A percentile compares a stretch with the other conserved stretches of the same genome.
These are phyloP conservation scores for Thelonectria blattea DNA, from an alignment of 2,329 filamentous ascomycete genomes.

Conservation along the genomic window DNA sequence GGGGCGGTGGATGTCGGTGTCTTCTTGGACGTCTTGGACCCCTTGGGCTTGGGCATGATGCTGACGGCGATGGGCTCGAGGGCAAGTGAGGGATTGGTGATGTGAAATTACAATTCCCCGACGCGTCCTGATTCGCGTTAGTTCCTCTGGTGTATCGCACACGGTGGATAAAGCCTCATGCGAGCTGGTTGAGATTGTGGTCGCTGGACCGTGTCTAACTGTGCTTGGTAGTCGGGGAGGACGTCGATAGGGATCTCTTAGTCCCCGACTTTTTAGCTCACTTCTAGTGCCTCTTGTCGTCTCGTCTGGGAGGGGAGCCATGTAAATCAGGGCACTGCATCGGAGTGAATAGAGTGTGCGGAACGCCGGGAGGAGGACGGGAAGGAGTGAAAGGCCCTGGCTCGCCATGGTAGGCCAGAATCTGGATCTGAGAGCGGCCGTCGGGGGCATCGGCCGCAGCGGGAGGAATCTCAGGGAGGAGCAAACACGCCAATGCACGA, in stretches of 20 bases:
- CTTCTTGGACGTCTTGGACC: slow-evolving; percentile 34
- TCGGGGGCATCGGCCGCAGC: neutral
- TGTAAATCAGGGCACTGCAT: neutral
- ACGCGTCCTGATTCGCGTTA: neutral
- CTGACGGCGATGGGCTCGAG: neutral
- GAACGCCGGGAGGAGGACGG: neutral
- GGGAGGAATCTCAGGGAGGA: neutral
- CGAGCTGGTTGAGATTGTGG: neutral
- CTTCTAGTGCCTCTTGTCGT: neutral
- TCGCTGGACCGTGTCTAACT: neutral
- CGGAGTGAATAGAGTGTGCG: neutral
- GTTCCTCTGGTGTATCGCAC: neutral
- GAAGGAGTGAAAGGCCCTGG: neutral
- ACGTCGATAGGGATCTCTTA: neutral
- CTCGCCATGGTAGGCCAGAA: neutral
- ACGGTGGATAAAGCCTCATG: neutral
- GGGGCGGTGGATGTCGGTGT: slow-evolving; percentile 23
- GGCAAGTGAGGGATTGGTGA: neutral
- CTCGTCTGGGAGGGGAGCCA: neutral
- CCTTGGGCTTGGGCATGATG: slow-evolving; percentile 45
- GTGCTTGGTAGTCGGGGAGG: neutral
- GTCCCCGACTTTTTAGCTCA: neutral
- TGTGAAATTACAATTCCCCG: neutral
- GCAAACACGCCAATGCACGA: slow-evolving; percentile 12
- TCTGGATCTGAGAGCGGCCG: neutral